Base-by-base conservation (phyloP, 2,329 filamentous ascomycete species). In the Metarhizium robertsii region DNA sequence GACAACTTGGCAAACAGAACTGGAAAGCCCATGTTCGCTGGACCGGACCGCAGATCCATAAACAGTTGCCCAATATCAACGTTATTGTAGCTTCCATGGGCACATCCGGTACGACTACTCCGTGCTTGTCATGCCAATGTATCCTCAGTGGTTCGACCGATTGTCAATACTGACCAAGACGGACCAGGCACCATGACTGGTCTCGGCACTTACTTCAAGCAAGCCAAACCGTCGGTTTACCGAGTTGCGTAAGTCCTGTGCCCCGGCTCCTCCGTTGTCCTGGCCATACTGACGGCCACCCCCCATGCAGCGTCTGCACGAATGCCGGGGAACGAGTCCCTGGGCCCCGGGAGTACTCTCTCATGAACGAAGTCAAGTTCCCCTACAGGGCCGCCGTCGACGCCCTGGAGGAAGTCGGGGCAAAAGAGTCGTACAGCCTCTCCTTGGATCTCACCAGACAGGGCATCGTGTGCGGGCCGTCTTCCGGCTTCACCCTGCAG, bases 391-490 rank as follows among this genome's bases (percentile, higher is more conserved):
- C 72, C 14, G 73, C 77, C 1, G 72, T 84, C 6, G 80, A 85
- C 61, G 65, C 66, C 1, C 73, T 83, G 3, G 79, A 84, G 59
- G 74, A 81, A 55, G 79, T 84, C 1, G 75, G 74, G 1, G 81
- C 80, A 0, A 66, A 67, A 2, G 77, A 82, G 50, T 78, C 81
- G 0, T 84, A 76, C 61, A 67, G 71, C 0, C 61, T 79, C 13
- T 84, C 80, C 0, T 63, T 85, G 55, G 70, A 77, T 14, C 68
- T 85, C 11, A 80, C 75, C 14, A 73, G 82, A 2, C 72, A 83
- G 54, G 82, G 82, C 0, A 67, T 85, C n/a, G 73, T 85, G 6
- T 81, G 78, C 52, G 82, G 82, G 0, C 82, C 82, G 1, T 84
- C 80, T 0, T 84, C 80, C 0, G 82, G 82, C 0, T 78, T 83